Conservation (phyloP, 495 filamentous ascomycete species). For the Choiromyces venosus region DNA sequence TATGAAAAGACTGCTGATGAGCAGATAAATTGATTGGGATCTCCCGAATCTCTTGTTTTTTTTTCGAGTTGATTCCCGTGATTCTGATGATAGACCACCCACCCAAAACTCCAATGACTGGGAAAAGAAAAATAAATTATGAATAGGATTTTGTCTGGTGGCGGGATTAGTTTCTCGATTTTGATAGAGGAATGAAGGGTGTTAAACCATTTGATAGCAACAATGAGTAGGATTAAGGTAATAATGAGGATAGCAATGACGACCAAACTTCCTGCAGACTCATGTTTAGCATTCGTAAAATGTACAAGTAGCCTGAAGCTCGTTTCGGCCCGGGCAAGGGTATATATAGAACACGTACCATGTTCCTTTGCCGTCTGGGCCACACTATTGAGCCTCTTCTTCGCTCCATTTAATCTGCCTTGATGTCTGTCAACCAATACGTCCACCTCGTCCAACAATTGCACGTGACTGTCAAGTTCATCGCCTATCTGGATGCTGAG, state of each 20-base stretch:
- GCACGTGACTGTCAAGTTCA: constrained; percentile 84
- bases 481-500: constrained; percentile 93
- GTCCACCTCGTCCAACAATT: constrained; percentile 84
- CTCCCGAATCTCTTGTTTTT: background rate
- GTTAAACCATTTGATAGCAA: constrained; percentile 60
- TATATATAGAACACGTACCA: constrained; percentile 56
- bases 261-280: constrained; percentile 36
- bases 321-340: background rate
- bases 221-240: constrained; percentile 69
- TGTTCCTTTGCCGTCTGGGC: constrained; percentile 69
- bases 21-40: background rate
- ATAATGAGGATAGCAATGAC: constrained; percentile 71
- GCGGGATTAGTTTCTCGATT: background rate
- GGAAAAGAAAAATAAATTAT: constrained; percentile 14
- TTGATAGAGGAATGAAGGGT: background rate
- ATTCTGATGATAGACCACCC: constrained; percentile 14
- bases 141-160: background rate
- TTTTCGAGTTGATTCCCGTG: constrained; percentile 1
- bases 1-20: constrained; percentile 9
- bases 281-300: background rate
- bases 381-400: constrained; percentile 62
- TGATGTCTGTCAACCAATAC: constrained; percentile 74
- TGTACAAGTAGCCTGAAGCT: background rate
- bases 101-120: constrained; percentile 37
- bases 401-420: constrained; percentile 65